phyloP scores from a whole-genome alignment of 768 basidiomycete genomes.

The Scleroderma citrinum region DNA sequence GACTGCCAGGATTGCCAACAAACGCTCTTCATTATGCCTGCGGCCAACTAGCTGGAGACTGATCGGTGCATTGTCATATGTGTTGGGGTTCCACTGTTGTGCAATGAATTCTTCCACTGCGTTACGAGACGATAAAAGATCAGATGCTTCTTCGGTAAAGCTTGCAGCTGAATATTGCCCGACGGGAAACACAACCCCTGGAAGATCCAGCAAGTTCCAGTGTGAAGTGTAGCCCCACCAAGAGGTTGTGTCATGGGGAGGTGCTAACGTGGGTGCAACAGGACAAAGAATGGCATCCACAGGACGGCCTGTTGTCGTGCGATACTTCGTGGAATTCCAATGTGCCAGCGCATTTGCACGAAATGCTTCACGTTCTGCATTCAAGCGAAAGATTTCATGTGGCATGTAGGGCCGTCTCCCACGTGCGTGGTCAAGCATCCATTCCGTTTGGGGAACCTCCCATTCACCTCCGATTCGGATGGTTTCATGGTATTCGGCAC shows the following conservation, averaged over 20 bases:
- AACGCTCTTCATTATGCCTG: slow-evolving; percentile 44
- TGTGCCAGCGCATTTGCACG: slow-evolving; percentile 35
- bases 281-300: slow-evolving; percentile 46
- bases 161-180: slow-evolving; percentile 31
- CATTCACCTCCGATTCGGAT: slow-evolving; percentile 29
- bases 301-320: slow-evolving; percentile 37
- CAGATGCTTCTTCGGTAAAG: slow-evolving; percentile 11
- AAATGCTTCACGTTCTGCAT: slow-evolving; percentile 38
- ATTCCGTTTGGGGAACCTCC: slow-evolving; percentile 37
- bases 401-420: slow-evolving; percentile 33
- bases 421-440: slow-evolving; percentile 39
- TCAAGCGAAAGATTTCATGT: slow-evolving; percentile 41
- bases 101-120: slow-evolving; percentile 30
- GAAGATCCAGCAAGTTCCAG: slow-evolving; percentile 49
- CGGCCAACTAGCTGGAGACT: slow-evolving; percentile 45
- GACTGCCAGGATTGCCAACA: slow-evolving; percentile 38
- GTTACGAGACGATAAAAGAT: slow-evolving; percentile 24
- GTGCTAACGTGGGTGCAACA: slow-evolving; percentile 40
- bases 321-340: slow-evolving; percentile 37
- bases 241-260: slow-evolving; percentile 42
- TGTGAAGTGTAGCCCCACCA: slow-evolving; percentile 49
- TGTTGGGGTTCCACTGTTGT: slow-evolving; percentile 36
- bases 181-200: slow-evolving; percentile 43
- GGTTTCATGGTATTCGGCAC: slow-evolving; percentile 38
- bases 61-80: slow-evolving; percentile 40